These are phyloP conservation scores for Plantago major DNA, from an alignment of 257 asterid species.

Conservation along the genomic window DNA sequence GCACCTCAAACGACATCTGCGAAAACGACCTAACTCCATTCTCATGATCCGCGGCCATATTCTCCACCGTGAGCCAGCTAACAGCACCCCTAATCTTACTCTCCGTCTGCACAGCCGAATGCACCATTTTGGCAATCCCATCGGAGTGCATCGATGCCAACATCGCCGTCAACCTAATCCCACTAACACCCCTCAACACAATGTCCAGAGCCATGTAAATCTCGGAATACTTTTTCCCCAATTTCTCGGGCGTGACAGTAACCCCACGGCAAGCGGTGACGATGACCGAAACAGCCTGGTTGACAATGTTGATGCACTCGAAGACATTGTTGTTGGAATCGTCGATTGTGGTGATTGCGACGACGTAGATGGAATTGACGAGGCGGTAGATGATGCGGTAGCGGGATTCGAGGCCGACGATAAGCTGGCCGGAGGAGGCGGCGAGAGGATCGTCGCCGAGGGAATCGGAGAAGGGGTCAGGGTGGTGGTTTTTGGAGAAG, in stretches of 20 bases:
- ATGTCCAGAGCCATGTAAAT: constrained; percentile 97
- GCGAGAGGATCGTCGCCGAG: constrained; percentile 95
- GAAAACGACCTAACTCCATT: constrained; percentile 28
- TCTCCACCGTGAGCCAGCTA: constrained; percentile 69
- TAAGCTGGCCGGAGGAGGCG: constrained; percentile 89
- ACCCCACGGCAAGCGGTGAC: constrained; percentile 96
- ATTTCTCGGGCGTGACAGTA: constrained; percentile 89
- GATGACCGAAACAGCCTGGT: constrained; percentile 85
- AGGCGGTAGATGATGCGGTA: constrained; percentile 86
- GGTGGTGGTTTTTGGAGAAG: constrained; percentile 50
- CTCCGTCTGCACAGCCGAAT: constrained; percentile 79
- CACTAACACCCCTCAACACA: constrained; percentile 83
- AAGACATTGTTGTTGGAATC: constrained; percentile 72
- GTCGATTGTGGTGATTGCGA: constrained; percentile 73
- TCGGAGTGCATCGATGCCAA: constrained; percentile 95
- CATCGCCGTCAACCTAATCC: constrained; percentile 91
- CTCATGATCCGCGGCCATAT: constrained; percentile 44
- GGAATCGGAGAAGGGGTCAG: constrained; percentile 28
- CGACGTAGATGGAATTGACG: constrained; percentile 82
- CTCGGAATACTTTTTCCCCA: constrained; percentile 86
- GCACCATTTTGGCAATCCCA: constrained; percentile 97
- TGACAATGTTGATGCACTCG: constrained; percentile 81
- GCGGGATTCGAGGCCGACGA: constrained; percentile 82
- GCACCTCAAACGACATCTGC: constrained; percentile 64
- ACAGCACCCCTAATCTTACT: constrained; percentile 92